phyloP scores from a whole-genome alignment of 2,329 filamentous ascomycete species.

The Ophioceras dolichostomum region DNA sequence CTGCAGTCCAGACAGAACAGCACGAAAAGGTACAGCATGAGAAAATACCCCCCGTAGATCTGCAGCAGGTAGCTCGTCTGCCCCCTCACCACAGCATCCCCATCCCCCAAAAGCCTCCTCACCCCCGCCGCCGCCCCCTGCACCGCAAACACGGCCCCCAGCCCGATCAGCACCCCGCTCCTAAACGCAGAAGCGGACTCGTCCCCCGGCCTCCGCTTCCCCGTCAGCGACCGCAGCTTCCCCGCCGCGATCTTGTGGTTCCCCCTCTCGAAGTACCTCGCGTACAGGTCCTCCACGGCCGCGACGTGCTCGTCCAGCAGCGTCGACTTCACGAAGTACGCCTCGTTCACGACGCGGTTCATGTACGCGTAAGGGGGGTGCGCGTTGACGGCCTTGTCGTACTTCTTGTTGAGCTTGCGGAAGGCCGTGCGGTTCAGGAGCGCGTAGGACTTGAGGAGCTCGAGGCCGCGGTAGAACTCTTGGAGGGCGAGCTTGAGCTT shows the following conservation, averaged over 20 bases:
- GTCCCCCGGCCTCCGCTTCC: conserved; percentile 42
- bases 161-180: conserved; percentile 55
- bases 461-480: conserved; percentile 85
- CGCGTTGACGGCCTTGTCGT: conserved; percentile 79
- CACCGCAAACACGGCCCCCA: conserved; percentile 51
- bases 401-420: conserved; percentile 97
- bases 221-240: conserved; percentile 67
- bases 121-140: conserved; percentile 52
- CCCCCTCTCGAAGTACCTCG: conserved; percentile 85
- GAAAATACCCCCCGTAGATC: conserved; percentile 86
- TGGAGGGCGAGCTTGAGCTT: conserved; percentile 86
- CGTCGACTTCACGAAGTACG: conserved; percentile 87
- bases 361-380: conserved; percentile 71
- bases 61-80: conserved; percentile 64
- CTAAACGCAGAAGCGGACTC: conserved; percentile 46
- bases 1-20: conserved; percentile 81
- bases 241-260: conserved; percentile 85
- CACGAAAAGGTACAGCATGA: conserved; percentile 66
- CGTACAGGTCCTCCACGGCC: conserved; percentile 80
- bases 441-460: conserved; percentile 84
- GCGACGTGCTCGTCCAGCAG: conserved; percentile 69
- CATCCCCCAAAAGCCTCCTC: conserved; percentile 36
- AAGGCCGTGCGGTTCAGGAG: conserved; percentile 87
- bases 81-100: conserved; percentile 31
- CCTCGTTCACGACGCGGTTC: conserved; percentile 79